Conservation (phyloP, 2,329 filamentous ascomycete genomes). For the Aspergillus luchuensis region DNA sequence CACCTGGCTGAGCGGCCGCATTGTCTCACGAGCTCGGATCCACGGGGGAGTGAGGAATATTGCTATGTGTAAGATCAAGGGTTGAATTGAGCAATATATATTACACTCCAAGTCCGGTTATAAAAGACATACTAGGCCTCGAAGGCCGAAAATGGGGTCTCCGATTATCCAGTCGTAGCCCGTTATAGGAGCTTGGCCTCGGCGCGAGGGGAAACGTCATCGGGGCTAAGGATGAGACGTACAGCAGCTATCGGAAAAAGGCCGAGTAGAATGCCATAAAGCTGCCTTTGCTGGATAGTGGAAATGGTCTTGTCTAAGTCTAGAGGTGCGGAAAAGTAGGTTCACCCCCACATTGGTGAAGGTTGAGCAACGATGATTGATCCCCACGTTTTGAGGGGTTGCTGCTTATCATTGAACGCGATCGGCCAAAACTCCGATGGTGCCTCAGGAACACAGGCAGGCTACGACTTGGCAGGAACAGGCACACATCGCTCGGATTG, state of each 20-base stretch:
- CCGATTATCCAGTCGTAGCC: background rate
- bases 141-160: background rate
- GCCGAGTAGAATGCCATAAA: slow-evolving; percentile 13
- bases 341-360: background rate
- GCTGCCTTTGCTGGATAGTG: background rate
- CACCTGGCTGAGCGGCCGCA: slow-evolving; percentile 26
- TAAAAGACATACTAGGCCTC: background rate
- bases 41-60: background rate
- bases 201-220: slow-evolving; percentile 13
- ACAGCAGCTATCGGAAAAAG: slow-evolving; percentile 15
- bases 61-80: background rate
- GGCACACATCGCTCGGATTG: background rate
- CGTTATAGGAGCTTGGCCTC: background rate
- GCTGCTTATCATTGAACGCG: background rate
- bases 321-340: background rate
- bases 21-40: slow-evolving; percentile 11
- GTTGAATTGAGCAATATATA: background rate
- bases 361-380: background rate
- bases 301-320: background rate
- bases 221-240: slow-evolving; percentile 17
- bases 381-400: background rate
- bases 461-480: background rate
- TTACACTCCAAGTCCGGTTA: background rate
- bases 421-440: slow-evolving; percentile 4
- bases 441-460: background rate